Conservation (phyloP, 192 early-diverging fungal genomes). For the Coemansia sp. region DNA sequence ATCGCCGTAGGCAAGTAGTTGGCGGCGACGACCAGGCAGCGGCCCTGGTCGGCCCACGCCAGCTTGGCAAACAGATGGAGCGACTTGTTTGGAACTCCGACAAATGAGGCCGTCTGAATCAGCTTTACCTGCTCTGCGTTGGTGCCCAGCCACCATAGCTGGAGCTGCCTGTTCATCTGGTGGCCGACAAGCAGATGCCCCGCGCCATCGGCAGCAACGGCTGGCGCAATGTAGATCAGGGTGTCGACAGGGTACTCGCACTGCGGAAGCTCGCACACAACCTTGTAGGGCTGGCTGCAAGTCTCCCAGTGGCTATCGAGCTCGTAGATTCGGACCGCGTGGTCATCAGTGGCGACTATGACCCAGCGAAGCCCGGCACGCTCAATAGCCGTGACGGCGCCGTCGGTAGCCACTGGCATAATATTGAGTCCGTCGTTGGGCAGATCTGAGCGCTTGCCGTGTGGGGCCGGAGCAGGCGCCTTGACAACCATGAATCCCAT, state of each 20-base stretch:
- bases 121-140: constrained; percentile 20
- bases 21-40: constrained; percentile 29
- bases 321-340: constrained; percentile 33
- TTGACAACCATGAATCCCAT: constrained; percentile 47
- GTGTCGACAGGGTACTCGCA: constrained; percentile 40
- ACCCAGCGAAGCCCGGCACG: constrained; percentile 43
- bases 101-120: constrained; percentile 28
- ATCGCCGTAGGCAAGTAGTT: constrained; percentile 34
- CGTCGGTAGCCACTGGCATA: constrained; percentile 43
- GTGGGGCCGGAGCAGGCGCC: constrained; percentile 32
- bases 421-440: constrained; percentile 39
- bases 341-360: constrained; percentile 34
- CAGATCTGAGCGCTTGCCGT: constrained; percentile 27
- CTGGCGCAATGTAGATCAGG: constrained; percentile 36
- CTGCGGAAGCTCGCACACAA: constrained; percentile 27
- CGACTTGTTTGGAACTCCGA: constrained; percentile 23
- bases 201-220: constrained; percentile 29
- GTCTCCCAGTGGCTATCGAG: constrained; percentile 34
- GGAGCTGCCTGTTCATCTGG: constrained; percentile 34
- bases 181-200: constrained; percentile 38
- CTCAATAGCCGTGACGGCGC: constrained; percentile 46
- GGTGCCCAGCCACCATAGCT: constrained; percentile 49
- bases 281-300: constrained; percentile 29
- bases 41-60: constrained; percentile 41
- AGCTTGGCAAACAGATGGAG: constrained; percentile 28